Conservation (phyloP, 1,284 basidiomycete species). For the Puccinia novopanici region DNA sequence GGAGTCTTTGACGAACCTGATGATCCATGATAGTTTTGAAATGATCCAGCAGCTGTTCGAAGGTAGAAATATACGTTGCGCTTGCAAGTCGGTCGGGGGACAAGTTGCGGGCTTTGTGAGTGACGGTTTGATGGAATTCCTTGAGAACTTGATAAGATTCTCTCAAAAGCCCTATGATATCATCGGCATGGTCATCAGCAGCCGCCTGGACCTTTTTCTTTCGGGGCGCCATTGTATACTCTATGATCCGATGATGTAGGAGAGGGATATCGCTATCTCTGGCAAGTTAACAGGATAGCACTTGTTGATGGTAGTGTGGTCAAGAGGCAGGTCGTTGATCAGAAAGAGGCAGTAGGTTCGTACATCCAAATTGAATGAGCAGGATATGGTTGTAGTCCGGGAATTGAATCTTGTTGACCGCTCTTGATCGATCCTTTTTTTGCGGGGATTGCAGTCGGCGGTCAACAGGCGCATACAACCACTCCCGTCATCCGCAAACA, state of each 20-base stretch:
- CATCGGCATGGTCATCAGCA: background rate
- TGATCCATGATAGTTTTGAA: slow-evolving; percentile 26
- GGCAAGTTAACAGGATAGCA: background rate
- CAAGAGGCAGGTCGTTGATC: background rate
- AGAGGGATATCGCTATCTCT: background rate
- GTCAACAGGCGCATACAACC: slow-evolving; percentile 45
- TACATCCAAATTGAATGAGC: no score
- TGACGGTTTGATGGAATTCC: slow-evolving; percentile 13
- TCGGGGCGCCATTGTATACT: background rate
- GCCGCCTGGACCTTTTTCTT: slow-evolving; percentile 8
- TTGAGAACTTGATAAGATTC: slow-evolving; percentile 20
- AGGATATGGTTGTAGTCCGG: no score
- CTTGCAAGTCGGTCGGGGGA: background rate
- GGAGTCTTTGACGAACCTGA: slow-evolving; percentile 18
- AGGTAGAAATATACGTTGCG: background rate
- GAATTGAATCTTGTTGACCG: background rate
- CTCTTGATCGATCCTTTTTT: background rate
- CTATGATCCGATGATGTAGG: background rate
- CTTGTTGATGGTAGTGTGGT: background rate
- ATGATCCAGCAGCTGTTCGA: slow-evolving; percentile 11
- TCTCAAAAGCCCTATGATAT: background rate
- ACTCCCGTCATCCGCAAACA: slow-evolving; percentile 12
- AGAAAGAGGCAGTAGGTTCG: background rate
- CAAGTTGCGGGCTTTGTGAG: background rate
- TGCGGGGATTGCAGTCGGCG: background rate